Evolutionary conservation across 23 red algal genomes (phyloP).

Genomic region (Pyropia haitanensis): DNA sequence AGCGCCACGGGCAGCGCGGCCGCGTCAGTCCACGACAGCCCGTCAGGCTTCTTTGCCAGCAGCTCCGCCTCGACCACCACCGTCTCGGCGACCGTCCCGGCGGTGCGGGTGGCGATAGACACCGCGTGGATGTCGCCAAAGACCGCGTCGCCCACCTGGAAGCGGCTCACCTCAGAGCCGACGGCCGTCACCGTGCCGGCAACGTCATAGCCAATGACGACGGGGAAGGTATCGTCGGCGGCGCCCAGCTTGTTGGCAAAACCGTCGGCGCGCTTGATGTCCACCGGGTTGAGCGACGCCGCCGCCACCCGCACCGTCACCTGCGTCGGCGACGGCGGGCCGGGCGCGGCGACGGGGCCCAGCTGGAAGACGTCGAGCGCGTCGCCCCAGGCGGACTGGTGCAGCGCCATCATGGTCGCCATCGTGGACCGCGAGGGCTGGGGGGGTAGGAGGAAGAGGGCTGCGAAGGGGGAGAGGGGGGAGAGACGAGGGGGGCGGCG

Average conservation of each 20-base stretch:
- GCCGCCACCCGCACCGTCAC: slow-evolving; percentile 23
- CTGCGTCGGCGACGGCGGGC: background rate
- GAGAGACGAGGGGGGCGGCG: no score
- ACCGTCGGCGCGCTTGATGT: slow-evolving; percentile 16
- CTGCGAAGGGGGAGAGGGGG: no score
- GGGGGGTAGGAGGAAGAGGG: no score
- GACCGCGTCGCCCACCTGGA: slow-evolving; percentile 39
- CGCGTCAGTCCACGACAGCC: slow-evolving; percentile 14
- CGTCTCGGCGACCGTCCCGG: slow-evolving; percentile 31
- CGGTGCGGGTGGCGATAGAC: slow-evolving; percentile 7
- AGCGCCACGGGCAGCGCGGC: slow-evolving; percentile 20
- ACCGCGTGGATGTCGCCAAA: slow-evolving; percentile 49
- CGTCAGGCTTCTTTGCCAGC: slow-evolving; percentile 16
- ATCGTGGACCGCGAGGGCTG: no score
- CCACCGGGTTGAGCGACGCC: slow-evolving; percentile 50
- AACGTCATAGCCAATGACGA: slow-evolving; percentile 45
- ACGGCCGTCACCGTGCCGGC: slow-evolving; percentile 32
- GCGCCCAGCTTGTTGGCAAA: slow-evolving; percentile 3
- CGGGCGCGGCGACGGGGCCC: slow-evolving; percentile 10
- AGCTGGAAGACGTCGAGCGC: slow-evolving; percentile 12
- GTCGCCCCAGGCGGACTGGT: slow-evolving; percentile 7
- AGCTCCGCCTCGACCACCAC: slow-evolving; percentile 1
- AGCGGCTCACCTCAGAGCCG: slow-evolving; percentile 16
- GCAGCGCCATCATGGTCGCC: slow-evolving; percentile 5
- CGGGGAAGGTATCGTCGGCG: slow-evolving; percentile 1